phyloP scores from a whole-genome alignment of 768 basidiomycete species.

The Rhizopogon roseolus region DNA sequence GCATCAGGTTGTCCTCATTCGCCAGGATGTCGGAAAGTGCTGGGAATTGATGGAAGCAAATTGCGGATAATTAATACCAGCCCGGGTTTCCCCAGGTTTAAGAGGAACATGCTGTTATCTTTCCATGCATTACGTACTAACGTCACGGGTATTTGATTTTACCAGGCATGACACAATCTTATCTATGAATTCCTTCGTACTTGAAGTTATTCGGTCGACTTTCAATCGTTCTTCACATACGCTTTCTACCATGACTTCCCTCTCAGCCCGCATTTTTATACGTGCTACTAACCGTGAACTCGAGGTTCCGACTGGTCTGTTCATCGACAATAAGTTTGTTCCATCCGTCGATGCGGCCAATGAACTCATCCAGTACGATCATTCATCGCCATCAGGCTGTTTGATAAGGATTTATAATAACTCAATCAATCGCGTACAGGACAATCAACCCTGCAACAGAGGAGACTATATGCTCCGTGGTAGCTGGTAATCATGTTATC shows the following conservation, averaged over 20 bases:
- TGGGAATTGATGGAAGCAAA: no score
- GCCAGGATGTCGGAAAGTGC: neutral
- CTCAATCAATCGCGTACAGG: slow-evolving; percentile 31
- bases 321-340: slow-evolving; percentile 89
- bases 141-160: neutral
- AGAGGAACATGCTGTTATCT: neutral
- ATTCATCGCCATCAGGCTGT: neutral
- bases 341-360: slow-evolving; percentile 58
- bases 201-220: neutral
- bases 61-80: no score
- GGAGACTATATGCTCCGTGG: slow-evolving; percentile 62
- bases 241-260: slow-evolving; percentile 39
- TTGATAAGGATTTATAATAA: slow-evolving; percentile 14
- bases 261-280: slow-evolving; percentile 33
- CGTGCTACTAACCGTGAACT: slow-evolving; percentile 44
- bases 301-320: slow-evolving; percentile 75
- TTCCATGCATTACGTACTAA: no score
- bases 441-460: slow-evolving; percentile 83
- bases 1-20: no score
- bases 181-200: no score
- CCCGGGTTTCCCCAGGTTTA: neutral
- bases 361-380: slow-evolving; percentile 57
- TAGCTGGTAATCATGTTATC: slow-evolving; percentile 41
- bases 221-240: neutral
- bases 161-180: slow-evolving; percentile 4